phyloP scores from a whole-genome alignment of 176 grass and related monocot genomes.

The Secale cereale region DNA sequence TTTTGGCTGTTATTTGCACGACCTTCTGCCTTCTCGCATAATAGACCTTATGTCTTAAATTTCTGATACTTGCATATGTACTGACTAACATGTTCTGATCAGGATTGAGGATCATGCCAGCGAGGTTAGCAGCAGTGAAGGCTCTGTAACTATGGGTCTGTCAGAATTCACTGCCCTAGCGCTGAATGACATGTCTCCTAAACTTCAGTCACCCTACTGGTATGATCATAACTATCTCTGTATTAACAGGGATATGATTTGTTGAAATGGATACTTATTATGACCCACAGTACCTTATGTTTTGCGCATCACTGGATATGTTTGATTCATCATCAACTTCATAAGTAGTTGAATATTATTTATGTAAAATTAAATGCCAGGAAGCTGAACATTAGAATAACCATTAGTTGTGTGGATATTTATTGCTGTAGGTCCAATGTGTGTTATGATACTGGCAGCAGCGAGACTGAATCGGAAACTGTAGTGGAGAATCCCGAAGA shows the following conservation, averaged over 20 bases:
- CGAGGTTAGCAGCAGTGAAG: not conserved
- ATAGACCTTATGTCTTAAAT: not conserved
- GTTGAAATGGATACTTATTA: not conserved
- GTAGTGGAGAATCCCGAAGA: not conserved
- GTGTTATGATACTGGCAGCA: not conserved
- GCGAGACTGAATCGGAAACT: not conserved
- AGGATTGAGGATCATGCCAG: not conserved
- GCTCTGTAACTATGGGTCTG: not conserved
- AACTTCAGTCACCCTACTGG: not conserved
- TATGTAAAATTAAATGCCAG: not conserved
- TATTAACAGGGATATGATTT: not conserved
- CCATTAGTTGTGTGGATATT: not conserved
- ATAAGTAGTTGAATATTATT: not conserved
- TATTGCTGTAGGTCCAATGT: not conserved
- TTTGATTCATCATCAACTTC: not conserved
- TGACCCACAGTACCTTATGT: not conserved
- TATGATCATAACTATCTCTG: not conserved
- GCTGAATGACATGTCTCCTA: not conserved
- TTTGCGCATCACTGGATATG: not conserved
- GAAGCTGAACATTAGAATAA: not conserved
- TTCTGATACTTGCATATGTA: not conserved
- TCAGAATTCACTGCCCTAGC: not conserved
- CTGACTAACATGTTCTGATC: not conserved
- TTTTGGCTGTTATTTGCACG: not conserved
- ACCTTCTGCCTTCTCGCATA: not conserved